Conservation (phyloP, 2,329 filamentous ascomycete species). For the Laburnicola sp. region DNA sequence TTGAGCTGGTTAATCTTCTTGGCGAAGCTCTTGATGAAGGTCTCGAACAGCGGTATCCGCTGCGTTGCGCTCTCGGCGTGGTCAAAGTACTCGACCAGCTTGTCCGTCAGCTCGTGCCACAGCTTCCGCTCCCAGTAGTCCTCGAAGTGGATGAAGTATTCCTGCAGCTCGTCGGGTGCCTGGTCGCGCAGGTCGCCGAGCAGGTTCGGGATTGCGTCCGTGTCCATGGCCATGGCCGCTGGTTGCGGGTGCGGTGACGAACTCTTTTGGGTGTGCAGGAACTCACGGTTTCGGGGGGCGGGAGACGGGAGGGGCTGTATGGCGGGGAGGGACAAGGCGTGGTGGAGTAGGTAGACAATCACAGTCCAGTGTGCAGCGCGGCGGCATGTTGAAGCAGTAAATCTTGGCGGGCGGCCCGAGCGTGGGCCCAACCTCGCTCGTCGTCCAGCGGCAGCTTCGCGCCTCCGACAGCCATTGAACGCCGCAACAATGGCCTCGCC, state of each 20-base stretch:
- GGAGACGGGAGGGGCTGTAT: slow-evolving; percentile 1
- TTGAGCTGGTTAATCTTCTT: slow-evolving; percentile 99
- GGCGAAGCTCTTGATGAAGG: slow-evolving; percentile 92
- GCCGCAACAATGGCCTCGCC: slow-evolving; percentile 45
- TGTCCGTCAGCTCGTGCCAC: slow-evolving; percentile 97
- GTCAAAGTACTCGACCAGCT: slow-evolving; percentile 85
- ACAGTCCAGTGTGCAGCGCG: slow-evolving; percentile 5
- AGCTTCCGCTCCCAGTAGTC: slow-evolving; percentile 98
- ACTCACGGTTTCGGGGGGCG: background rate
- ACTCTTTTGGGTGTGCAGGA: background rate
- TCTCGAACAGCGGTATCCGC: slow-evolving; percentile 87
- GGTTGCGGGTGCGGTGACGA: background rate
- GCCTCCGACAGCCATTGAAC: slow-evolving; percentile 44
- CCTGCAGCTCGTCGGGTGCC: slow-evolving; percentile 84
- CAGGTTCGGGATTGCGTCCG: slow-evolving; percentile 88
- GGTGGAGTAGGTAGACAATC: background rate
- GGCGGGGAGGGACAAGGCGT: slow-evolving; percentile 8
- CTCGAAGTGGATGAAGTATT: slow-evolving; percentile 87
- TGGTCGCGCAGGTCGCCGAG: slow-evolving; percentile 86
- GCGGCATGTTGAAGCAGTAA: slow-evolving; percentile 11
- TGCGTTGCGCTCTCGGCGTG: slow-evolving; percentile 78
- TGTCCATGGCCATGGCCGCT: slow-evolving; percentile 66
- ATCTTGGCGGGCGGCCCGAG: slow-evolving; percentile 18
- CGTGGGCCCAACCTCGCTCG: slow-evolving; percentile 13
- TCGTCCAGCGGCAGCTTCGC: slow-evolving; percentile 20